These are phyloP conservation scores for Fomes fomentarius DNA, from an alignment of 1,284 basidiomycete species.

Conservation along the genomic window DNA sequence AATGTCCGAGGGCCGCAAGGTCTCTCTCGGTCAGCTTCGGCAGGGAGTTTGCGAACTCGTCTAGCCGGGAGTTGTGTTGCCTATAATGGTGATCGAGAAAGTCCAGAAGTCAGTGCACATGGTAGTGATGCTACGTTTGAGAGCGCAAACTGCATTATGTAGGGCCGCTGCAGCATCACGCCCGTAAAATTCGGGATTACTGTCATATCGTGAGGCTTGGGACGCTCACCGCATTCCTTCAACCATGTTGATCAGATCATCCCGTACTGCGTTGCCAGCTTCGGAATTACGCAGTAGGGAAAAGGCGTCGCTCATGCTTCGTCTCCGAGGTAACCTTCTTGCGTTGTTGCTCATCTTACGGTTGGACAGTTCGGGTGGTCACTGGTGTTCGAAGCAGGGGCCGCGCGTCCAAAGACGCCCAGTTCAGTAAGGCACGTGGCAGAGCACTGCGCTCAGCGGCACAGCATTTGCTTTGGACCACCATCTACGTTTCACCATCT, in stretches of 20 bases:
- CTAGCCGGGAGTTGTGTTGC: conserved; percentile 15
- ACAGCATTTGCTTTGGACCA: too few relatives aligned
- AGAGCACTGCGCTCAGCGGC: too few relatives aligned
- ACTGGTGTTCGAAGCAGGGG: too few relatives aligned
- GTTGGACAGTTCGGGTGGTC: too few relatives aligned
- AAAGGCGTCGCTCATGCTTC: conserved; percentile 22
- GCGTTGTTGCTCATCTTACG: conserved; percentile 5
- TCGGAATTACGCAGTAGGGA: conserved; percentile 13
- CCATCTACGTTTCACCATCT: too few relatives aligned
- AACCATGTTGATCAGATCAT: conserved; percentile 15
- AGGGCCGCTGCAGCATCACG: background rate
- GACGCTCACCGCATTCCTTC: conserved; percentile 15
- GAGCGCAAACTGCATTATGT: background rate
- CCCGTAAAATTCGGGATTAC: too few relatives aligned
- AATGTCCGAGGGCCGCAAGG: conserved; percentile 38
- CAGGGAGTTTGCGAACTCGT: conserved; percentile 39
- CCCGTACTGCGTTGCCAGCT: conserved; percentile 4
- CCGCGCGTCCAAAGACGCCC: too few relatives aligned
- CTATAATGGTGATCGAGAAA: background rate
- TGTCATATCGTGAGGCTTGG: too few relatives aligned
- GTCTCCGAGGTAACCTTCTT: conserved; percentile 8
- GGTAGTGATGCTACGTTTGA: background rate
- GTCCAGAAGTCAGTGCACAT: conserved; percentile 2
- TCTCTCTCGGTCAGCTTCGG: conserved; percentile 50
- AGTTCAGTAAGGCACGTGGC: too few relatives aligned